Conservation (phyloP, 148 eudicot species). For the Fagopyrum homotropicum region DNA sequence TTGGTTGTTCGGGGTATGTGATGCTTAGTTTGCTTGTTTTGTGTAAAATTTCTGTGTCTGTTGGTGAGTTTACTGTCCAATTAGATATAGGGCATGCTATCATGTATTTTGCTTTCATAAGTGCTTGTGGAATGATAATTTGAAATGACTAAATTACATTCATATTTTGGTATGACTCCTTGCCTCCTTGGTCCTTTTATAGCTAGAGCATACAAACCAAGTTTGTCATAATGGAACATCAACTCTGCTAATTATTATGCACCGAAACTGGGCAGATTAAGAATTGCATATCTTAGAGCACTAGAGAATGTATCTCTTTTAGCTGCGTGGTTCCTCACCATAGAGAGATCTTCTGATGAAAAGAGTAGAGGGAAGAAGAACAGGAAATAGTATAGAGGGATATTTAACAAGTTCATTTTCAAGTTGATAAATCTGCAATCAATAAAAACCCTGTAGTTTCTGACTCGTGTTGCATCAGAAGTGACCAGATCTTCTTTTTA, state of each 20-base stretch:
- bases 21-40: background rate
- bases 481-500: no score
- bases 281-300: no score
- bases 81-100: background rate
- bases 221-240: background rate
- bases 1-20: background rate
- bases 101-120: background rate
- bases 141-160: background rate
- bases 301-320: no score
- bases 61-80: background rate
- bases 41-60: background rate
- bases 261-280: no score
- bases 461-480: no score
- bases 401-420: no score
- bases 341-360: no score
- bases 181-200: background rate
- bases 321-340: no score
- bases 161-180: background rate
- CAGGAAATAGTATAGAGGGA: no score
- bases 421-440: no score
- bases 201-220: background rate
- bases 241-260: background rate
- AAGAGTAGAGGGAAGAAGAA: no score
- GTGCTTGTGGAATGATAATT: background rate
- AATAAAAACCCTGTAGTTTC: no score